Evolutionary conservation across 257 asterid species (phyloP), one percentile per base, ranked within the genome.

Genomic region (Solanum dulcamara): DNA sequence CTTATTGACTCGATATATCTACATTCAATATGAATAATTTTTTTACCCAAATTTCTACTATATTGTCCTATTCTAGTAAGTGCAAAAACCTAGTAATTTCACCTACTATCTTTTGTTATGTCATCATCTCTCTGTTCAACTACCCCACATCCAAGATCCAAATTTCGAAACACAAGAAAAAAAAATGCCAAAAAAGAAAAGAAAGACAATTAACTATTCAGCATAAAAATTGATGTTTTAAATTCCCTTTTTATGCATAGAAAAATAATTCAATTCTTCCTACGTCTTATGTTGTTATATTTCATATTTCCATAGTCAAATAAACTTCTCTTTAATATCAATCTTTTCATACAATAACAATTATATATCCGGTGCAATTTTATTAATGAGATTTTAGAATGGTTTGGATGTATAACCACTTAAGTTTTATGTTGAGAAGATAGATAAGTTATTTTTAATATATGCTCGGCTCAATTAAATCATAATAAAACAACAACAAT

Each of bases 21-120:
- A 33, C 6, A 14, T 28, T 17, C 6, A 6, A 32, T 67, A 17
- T 0, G 6, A 33, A 17, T 15, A 64, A 67, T 9, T 7, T 17
- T 50, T 66, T 30, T 62, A 28, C 37, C 71, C 0, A 64, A 64
- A 28, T 64, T 64, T 40, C n/a, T 40, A 51, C 24, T 75, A 44
- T 42, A 14, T 42, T 74, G 24, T 75, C 82, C 82, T 44, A 44
- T 4, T 75, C 2, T 14, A 24, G 60, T 3, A 75, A 75, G 7
- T 44, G 40, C 33, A 75, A 75, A n/a, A 68, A 46, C 60, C 62
- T 75, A 75, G 59, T 46, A 46, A 77, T 77, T 46, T 77, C 83
- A 28, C 59, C 83, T 28, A 46, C 83, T 77, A 46, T 26, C 42
- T 15, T 77, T 77, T 46, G 62, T 77, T 77, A 50, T 46, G 83